A percentile compares a stretch with the other conserved stretches of the same genome.
phyloP scores from a whole-genome alignment of 2,329 filamentous ascomycete species.

The Botrytis hyacinthi region DNA sequence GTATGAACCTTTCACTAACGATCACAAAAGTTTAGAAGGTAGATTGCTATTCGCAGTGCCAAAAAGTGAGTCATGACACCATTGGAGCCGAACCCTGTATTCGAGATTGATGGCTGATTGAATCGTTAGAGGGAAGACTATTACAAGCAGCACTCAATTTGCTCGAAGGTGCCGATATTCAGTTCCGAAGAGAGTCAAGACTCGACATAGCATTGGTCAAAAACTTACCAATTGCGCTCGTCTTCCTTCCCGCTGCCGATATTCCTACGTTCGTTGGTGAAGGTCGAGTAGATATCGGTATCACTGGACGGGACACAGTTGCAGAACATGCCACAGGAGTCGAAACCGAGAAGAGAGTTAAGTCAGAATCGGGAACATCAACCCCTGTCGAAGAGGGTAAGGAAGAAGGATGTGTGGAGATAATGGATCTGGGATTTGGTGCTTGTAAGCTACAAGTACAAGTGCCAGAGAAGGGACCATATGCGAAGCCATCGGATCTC shows the following conservation, averaged over 20 bases:
- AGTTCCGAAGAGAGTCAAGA: constrained; percentile 91
- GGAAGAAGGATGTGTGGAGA: constrained; percentile 64
- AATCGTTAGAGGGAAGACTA: constrained; percentile 76
- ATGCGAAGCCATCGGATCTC: constrained; percentile 69
- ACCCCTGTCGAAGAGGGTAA: constrained; percentile 43
- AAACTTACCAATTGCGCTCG: constrained; percentile 90
- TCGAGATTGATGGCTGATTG: constrained; percentile 22
- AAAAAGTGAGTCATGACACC: constrained; percentile 69
- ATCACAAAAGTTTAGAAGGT: constrained; percentile 71
- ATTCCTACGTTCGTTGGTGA: constrained; percentile 98
- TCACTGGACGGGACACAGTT: constrained; percentile 91
- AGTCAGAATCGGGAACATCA: constrained; percentile 48
- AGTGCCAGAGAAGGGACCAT: constrained; percentile 79
- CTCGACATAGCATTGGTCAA: constrained; percentile 98
- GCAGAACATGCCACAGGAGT: constrained; percentile 78
- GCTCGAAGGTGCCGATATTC: constrained; percentile 89
- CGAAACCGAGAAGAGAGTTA: constrained; percentile 48
- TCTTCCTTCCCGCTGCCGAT: constrained; percentile 95
- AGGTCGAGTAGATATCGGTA: constrained; percentile 88
- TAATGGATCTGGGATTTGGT: constrained; percentile 89
- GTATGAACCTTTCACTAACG: constrained; percentile 43
- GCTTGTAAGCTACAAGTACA: constrained; percentile 94
- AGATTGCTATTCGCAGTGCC: constrained; percentile 95
- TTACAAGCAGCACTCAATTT: constrained; percentile 86
- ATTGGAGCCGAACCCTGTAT: constrained; percentile 14